These are phyloP conservation scores for Ustulina deusta DNA, from an alignment of 2,329 filamentous ascomycete species.

Conservation along the genomic window DNA sequence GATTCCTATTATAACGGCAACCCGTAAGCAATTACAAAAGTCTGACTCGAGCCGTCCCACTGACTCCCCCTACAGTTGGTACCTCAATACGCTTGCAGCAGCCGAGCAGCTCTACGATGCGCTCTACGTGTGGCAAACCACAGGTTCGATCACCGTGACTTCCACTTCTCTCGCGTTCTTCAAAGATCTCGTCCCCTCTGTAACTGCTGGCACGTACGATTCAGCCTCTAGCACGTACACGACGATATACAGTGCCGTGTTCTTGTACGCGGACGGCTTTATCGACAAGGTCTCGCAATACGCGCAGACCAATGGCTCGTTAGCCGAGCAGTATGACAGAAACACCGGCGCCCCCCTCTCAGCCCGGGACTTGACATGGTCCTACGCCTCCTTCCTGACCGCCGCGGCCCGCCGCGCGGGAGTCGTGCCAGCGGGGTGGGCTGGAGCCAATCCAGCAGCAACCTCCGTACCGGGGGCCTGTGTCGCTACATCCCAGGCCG, in stretches of 20 bases:
- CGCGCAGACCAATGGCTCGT: constrained; percentile 69
- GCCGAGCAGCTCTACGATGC: constrained; percentile 86
- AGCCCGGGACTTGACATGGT: constrained; percentile 68
- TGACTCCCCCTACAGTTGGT: constrained; percentile 65
- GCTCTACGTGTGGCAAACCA: constrained; percentile 75
- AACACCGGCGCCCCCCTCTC: constrained; percentile 67
- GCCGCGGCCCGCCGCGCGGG: constrained; percentile 68
- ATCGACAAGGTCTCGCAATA: constrained; percentile 73
- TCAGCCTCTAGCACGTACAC: constrained; percentile 61
- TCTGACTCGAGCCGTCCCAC: not conserved
- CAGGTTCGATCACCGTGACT: constrained; percentile 73
- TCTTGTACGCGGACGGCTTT: constrained; percentile 71
- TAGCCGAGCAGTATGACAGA: constrained; percentile 75
- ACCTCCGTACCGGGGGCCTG: constrained; percentile 64
- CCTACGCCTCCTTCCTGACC: constrained; percentile 67
- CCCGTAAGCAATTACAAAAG: constrained; percentile 56
- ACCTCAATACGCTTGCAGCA: constrained; percentile 79
- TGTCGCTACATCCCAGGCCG: constrained; percentile 58
- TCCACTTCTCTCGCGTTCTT: constrained; percentile 78
- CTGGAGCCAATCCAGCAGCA: constrained; percentile 53
- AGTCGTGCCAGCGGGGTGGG: constrained; percentile 69
- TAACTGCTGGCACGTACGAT: constrained; percentile 72
- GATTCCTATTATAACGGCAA: constrained; percentile 83
- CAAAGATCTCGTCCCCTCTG: constrained; percentile 69
- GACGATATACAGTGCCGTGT: constrained; percentile 67